Evolutionary conservation across 2,329 filamentous ascomycete species (phyloP).

Genomic region (Coleophoma cylindrospora): DNA sequence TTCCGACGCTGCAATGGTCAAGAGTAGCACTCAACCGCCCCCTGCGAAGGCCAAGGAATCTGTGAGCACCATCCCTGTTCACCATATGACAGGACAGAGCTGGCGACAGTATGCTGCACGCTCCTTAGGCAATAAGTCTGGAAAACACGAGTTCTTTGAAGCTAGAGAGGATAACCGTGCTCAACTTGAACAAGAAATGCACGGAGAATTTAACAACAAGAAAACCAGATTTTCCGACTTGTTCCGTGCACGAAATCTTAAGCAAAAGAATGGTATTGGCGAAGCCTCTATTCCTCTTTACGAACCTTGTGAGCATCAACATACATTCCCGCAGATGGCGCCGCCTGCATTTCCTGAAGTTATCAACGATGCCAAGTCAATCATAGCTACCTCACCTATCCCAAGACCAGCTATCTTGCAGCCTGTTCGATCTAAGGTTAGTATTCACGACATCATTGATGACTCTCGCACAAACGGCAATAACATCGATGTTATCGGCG

Average conservation of each 20-base stretch:
- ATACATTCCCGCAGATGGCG: neutral
- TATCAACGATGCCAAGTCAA: conserved; percentile 17
- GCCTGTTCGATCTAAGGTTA: conserved; percentile 17
- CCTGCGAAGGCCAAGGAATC: neutral
- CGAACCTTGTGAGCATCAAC: neutral
- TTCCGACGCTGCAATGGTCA: conserved; percentile 32
- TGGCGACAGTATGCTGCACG: conserved; percentile 7
- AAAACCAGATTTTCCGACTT: neutral
- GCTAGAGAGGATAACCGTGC: conserved; percentile 24
- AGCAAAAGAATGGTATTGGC: neutral
- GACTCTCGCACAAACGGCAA: conserved; percentile 1
- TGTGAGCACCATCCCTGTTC: neutral
- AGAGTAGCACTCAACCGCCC: conserved; percentile 10
- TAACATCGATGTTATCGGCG: neutral
- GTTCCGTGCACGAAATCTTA: neutral
- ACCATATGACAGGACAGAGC: conserved; percentile 1
- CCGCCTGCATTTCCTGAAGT: neutral
- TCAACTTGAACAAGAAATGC: conserved; percentile 4
- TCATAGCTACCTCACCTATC: neutral
- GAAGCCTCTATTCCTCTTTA: neutral
- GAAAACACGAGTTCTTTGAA: conserved; percentile 24
- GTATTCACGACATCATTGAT: conserved; percentile 25
- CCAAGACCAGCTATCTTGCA: neutral
- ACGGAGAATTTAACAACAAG: neutral
- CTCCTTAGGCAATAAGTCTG: conserved; percentile 19